Percentiles rank a stretch among this genome's conserved stretches.
These are phyloP conservation scores for Flaveria ramosissima DNA, from an alignment of 129 eudicot genomes.

Conservation along the genomic window DNA sequence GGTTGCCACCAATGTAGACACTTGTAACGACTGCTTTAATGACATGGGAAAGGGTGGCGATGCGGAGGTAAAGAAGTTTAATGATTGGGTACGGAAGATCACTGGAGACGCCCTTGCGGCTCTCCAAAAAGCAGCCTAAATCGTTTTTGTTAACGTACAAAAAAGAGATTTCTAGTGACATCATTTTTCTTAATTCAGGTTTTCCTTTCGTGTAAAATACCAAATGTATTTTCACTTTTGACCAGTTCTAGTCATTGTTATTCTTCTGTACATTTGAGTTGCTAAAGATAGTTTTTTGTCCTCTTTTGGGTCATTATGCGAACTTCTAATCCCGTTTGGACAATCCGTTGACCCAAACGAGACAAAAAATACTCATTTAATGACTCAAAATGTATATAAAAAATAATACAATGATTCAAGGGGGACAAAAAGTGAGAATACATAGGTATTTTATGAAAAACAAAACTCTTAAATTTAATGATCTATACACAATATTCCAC, in stretches of 20 bases:
- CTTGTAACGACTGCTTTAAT: constrained; percentile 42
- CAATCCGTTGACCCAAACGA: neutral
- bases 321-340: constrained; percentile 6
- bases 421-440: constrained; percentile 6
- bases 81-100: constrained; percentile 34
- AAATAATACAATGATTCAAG: neutral
- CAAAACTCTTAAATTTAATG: neutral
- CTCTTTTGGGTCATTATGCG: constrained; percentile 1
- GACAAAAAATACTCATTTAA: neutral
- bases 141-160: neutral
- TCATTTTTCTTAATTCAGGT: constrained; percentile 21
- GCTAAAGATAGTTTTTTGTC: constrained; percentile 1
- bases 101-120: constrained; percentile 41
- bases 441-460: constrained; percentile 6
- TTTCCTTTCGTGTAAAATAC: neutral
- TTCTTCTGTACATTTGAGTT: neutral
- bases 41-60: constrained; percentile 37
- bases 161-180: constrained; percentile 4
- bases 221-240: constrained; percentile 13
- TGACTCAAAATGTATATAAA: neutral
- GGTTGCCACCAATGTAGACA: constrained; percentile 43
- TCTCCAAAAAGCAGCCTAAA: constrained; percentile 34
- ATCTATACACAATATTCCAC: neutral
- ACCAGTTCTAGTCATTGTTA: neutral
- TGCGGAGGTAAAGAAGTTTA: constrained; percentile 29